Conservation (phyloP, 2,329 filamentous ascomycete species). For the Cordyceps pruinosa region DNA sequence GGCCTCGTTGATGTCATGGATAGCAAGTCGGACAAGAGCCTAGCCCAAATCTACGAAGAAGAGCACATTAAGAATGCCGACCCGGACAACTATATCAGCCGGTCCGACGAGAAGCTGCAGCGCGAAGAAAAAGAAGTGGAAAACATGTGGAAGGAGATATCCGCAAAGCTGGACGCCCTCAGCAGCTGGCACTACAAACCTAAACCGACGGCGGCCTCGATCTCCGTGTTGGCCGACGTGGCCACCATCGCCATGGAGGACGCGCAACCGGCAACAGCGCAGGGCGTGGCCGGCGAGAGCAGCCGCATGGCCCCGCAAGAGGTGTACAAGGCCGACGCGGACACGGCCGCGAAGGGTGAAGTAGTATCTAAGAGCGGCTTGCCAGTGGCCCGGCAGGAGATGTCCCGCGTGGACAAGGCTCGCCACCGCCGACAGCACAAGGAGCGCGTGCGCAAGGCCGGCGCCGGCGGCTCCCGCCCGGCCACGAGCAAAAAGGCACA, state of each 20-base stretch:
- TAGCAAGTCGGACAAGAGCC: conserved; percentile 74
- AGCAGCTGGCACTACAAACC: conserved; percentile 95
- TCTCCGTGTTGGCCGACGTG: conserved; percentile 84
- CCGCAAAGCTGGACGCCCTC: conserved; percentile 75
- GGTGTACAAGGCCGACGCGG: conserved; percentile 73
- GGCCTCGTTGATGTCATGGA: conserved; percentile 79
- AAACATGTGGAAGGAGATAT: conserved; percentile 74
- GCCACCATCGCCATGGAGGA: conserved; percentile 95
- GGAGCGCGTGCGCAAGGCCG: conserved; percentile 71
- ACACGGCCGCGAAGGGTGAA: conserved; percentile 58
- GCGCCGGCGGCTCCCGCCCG: conserved; percentile 20
- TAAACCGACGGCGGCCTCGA: conserved; percentile 69
- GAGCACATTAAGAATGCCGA: conserved; percentile 76
- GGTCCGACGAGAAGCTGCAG: conserved; percentile 72
- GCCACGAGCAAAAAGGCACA: conserved; percentile 31
- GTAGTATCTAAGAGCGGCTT: conserved; percentile 71
- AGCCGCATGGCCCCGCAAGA: conserved; percentile 90
- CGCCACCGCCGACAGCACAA: conserved; percentile 73
- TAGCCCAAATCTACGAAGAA: conserved; percentile 91
- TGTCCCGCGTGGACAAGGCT: conserved; percentile 79
- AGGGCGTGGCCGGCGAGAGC: conserved; percentile 59
- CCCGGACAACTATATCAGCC: conserved; percentile 71
- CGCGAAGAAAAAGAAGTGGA: conserved; percentile 80
- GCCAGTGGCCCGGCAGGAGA: conserved; percentile 74
- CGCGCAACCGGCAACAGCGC: conserved; percentile 76